Percentiles rank a stretch among this genome's conserved stretches.
phyloP scores from a whole-genome alignment of 176 grass and related monocot species.

The Secale cereale region DNA sequence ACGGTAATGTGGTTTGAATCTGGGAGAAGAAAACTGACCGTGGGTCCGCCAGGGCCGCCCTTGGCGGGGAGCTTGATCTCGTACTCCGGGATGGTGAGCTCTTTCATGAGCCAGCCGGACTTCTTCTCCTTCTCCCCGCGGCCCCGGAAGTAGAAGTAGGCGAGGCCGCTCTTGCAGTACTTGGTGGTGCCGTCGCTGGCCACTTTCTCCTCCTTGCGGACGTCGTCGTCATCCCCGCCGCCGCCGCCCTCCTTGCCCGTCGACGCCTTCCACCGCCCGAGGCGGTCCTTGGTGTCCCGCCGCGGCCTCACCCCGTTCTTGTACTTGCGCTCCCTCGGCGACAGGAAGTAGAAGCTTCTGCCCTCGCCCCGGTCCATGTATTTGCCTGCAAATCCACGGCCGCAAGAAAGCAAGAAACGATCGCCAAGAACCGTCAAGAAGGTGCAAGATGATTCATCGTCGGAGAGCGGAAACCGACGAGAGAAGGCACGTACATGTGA shows the following conservation, averaged over 20 bases:
- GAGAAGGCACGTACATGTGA: not conserved
- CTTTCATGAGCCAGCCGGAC: conserved; percentile 44
- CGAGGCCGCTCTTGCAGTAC: conserved; percentile 2
- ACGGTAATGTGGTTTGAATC: no score
- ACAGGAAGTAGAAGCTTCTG: conserved; percentile 30
- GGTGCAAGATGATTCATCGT: not conserved
- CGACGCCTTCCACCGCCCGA: conserved; percentile 41
- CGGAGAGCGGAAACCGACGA: not conserved
- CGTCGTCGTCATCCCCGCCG: not conserved
- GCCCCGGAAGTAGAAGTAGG: conserved; percentile 30
- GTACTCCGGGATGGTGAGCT: conserved; percentile 20
- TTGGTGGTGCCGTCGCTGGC: not conserved
- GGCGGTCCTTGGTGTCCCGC: conserved; percentile 8
- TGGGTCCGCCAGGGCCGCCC: not conserved
- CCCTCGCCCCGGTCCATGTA: not conserved
- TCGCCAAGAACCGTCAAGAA: not conserved
- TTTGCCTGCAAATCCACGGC: not conserved
- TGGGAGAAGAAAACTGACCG: not conserved
- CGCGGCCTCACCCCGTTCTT: not conserved
- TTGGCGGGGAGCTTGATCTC: not conserved
- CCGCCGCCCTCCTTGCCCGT: not conserved
- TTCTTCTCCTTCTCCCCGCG: not conserved
- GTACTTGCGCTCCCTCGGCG: conserved; percentile 41
- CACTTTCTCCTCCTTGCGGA: not conserved
- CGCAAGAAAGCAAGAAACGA: not conserved